Evolutionary conservation across 2,329 filamentous ascomycete species (phyloP).

Genomic region (Calycina herbarum): DNA sequence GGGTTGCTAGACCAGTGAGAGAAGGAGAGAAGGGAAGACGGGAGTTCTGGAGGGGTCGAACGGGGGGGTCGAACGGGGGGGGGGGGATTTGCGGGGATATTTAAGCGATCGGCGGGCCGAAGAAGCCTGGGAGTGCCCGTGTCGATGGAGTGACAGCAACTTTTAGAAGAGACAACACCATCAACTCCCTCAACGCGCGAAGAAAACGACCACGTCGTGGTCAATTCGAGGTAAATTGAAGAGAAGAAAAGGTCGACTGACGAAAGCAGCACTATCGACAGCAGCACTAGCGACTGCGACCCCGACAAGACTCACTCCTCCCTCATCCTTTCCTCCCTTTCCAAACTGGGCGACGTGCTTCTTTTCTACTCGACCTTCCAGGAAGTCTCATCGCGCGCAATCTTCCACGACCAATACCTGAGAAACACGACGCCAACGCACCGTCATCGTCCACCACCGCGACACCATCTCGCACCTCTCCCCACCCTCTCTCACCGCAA

Average conservation of each 20-base stretch:
- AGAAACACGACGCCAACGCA: conserved; percentile 25
- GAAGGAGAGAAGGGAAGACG: not conserved
- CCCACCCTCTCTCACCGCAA: not conserved
- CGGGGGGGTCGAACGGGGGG: not conserved
- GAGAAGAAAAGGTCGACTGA: not conserved
- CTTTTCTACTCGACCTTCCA: conserved; percentile 27
- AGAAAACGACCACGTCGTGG: not conserved
- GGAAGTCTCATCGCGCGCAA: conserved; percentile 14
- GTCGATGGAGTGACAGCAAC: not conserved
- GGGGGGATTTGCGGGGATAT: not conserved
- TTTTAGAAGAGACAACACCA: not conserved
- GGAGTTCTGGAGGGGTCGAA: not conserved
- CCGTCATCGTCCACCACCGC: not conserved
- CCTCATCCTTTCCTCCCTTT: not conserved
- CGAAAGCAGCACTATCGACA: not conserved
- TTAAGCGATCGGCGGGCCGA: conserved; percentile 11
- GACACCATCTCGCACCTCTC: too few species aligned
- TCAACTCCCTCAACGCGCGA: not conserved
- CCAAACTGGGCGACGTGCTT: conserved; percentile 26
- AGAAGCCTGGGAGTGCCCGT: not conserved
- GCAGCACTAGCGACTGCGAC: not conserved
- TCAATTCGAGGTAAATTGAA: not conserved
- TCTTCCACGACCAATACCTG: conserved; percentile 29
- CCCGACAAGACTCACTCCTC: too few species aligned
- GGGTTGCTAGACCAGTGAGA: not conserved